phyloP scores from a whole-genome alignment of 352 stramenopile genomes.

The Pythium myriotylum region DNA sequence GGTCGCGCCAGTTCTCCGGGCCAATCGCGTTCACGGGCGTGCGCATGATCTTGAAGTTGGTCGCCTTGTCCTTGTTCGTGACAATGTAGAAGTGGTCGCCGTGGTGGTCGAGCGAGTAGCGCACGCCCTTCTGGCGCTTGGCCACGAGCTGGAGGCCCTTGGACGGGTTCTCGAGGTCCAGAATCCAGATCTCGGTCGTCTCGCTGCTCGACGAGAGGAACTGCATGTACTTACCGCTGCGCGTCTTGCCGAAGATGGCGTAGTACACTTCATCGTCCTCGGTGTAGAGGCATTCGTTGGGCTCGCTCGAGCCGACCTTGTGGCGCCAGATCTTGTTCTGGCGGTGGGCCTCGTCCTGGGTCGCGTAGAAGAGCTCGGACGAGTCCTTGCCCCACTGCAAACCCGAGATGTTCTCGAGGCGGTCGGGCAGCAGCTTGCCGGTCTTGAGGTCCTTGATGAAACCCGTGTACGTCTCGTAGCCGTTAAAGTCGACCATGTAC shows the following conservation, averaged over 20 bases:
- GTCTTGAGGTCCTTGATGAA: slow-evolving; percentile 88
- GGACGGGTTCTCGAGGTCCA: slow-evolving; percentile 60
- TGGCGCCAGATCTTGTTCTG: slow-evolving; percentile 95
- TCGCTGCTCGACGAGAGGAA: slow-evolving; percentile 89
- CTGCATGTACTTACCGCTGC: slow-evolving; percentile 93
- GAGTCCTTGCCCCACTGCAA: slow-evolving; percentile 91
- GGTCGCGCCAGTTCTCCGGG: slow-evolving; percentile 82
- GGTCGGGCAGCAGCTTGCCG: slow-evolving; percentile 64
- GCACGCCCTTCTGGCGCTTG: slow-evolving; percentile 66
- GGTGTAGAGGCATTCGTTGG: slow-evolving; percentile 93
- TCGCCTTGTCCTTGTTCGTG: slow-evolving; percentile 92
- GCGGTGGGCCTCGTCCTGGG: slow-evolving; percentile 90
- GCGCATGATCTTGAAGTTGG: slow-evolving; percentile 94
- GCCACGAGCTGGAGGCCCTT: slow-evolving; percentile 59
- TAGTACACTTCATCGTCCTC: slow-evolving; percentile 95
- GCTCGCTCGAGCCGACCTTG: slow-evolving; percentile 67
- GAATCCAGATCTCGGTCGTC: slow-evolving; percentile 89
- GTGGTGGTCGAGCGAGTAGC: slow-evolving; percentile 90
- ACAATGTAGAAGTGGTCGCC: slow-evolving; percentile 91
- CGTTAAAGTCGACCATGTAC: slow-evolving; percentile 94
- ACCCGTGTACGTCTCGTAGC: slow-evolving; percentile 93
- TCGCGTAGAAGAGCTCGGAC: slow-evolving; percentile 94
- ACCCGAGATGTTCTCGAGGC: slow-evolving; percentile 86
- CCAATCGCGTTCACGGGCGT: slow-evolving; percentile 51
- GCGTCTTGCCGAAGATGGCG: slow-evolving; percentile 91